Conservation (phyloP, 257 asterid species). For the Plantago elongata region DNA sequence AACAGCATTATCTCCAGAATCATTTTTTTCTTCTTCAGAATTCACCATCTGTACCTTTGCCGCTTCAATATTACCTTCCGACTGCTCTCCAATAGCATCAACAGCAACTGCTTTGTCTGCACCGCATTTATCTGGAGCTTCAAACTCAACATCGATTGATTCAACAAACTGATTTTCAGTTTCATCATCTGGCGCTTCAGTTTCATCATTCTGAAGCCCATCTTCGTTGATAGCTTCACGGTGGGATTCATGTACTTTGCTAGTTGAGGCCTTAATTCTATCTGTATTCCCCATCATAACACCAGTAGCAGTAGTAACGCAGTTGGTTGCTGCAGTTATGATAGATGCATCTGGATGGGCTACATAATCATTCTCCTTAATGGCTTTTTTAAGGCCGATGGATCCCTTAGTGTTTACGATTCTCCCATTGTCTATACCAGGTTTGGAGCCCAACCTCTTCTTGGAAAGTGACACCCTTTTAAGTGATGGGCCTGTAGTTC, state of each 20-base stretch:
- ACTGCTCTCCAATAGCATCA: conserved; percentile 21
- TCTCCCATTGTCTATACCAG: conserved; percentile 32
- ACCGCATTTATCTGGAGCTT: conserved; percentile 22
- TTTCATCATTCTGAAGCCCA: conserved; percentile 32
- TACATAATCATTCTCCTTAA: conserved; percentile 17
- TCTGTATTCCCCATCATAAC: conserved; percentile 17
- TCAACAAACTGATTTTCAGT: conserved; percentile 22
- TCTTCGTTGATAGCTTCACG: conserved; percentile 17
- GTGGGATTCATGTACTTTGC: conserved; percentile 6
- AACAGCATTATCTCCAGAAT: conserved; percentile 22
- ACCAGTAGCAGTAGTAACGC: conserved; percentile 26
- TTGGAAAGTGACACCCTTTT: conserved; percentile 39
- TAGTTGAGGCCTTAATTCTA: conserved; percentile 6
- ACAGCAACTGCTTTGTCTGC: conserved; percentile 18
- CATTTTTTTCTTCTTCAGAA: conserved; percentile 21
- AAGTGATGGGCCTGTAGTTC: conserved; percentile 23
- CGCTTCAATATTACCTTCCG: conserved; percentile 9
- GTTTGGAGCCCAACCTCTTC: conserved; percentile 53
- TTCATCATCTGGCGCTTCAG: conserved; percentile 38
- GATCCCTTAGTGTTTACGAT: conserved; percentile 40
- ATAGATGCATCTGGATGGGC: conserved; percentile 22
- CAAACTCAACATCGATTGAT: conserved; percentile 19
- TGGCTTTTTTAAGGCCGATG: conserved; percentile 29
- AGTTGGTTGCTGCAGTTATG: conserved; percentile 19
- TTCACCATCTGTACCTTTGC: conserved; percentile 21